Evolutionary conservation across 495 filamentous ascomycete species (phyloP), one percentile per base, ranked within the genome.

Genomic region (Aspergillus heteromorphus): DNA sequence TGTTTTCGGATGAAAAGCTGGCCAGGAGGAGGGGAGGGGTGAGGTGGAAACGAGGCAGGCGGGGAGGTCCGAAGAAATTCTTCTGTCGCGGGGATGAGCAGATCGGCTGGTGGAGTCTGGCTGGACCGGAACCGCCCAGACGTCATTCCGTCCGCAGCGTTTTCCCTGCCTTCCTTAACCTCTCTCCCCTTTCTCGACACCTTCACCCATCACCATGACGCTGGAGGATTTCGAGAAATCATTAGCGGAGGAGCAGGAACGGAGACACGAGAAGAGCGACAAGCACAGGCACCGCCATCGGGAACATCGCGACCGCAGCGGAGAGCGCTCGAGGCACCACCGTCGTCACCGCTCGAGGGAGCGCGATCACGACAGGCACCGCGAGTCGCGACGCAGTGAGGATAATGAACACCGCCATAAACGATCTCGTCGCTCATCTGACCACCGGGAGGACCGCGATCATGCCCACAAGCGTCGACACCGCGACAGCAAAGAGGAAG

Each of bases 211-310:
- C 30, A 61, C 72, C 11, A 83, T 81, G 79, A 75, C 73, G 13
- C 59, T 81, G 45, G 79, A 81, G 61, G 78, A 79, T 49, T 80
- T 81, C 53, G 79, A 80, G 48, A 80, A 79, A 51, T 73, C 73
- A 2, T 58, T 81, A 36, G 71, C 67, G 17, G 66, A 77, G 53
- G 71, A 67, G 29, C 17, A 84, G 38, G 65, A 72, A 34, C 59
- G 48, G 34, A 60, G 65, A 41, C 63, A 62, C 20, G 66, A 73
- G 40, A 69, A 58, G 40, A 66, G 64, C 38, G 72, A 71, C 50
- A 67, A 60, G 42, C 69, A 72, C 25, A 67, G 62, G 49, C 65
- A 61, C 17, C 69, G 60, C 13, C 58, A 68, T 54, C 65, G 64
- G 51, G 68, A 77, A 56, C 63, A 78, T 56, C 67, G 68, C 50